Evolutionary conservation across 2,329 filamentous ascomycete genomes (phyloP).

Genomic region (Cladosporium sp.): DNA sequence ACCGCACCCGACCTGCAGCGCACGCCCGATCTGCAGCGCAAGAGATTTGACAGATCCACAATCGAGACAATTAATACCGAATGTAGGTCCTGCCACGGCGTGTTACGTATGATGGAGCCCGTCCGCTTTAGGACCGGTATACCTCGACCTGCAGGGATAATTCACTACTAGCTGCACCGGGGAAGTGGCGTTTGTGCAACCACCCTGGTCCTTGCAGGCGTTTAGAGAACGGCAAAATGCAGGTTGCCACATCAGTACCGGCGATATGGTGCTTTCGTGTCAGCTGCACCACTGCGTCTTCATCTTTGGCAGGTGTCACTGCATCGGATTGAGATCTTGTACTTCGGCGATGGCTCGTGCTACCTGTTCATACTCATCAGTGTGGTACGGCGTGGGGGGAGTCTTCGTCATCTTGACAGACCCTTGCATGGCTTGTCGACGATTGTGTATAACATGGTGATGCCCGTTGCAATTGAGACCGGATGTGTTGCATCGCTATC

Average conservation of each 20-base stretch:
- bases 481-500: not conserved
- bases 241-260: not conserved
- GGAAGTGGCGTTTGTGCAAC: not conserved
- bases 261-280: not conserved
- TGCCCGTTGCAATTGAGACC: not conserved
- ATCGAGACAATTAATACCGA: not conserved
- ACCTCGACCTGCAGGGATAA: constrained; percentile 3
- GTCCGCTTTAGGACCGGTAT: not conserved
- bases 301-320: constrained; percentile 2
- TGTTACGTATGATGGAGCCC: not conserved
- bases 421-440: not conserved
- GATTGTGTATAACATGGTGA: not conserved
- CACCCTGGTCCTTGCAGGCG: constrained; percentile 1
- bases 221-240: not conserved
- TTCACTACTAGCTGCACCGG: not conserved
- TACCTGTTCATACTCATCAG: not conserved
- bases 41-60: not conserved
- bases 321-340: not conserved
- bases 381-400: not conserved
- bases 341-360: not conserved
- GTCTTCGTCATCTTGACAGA: not conserved
- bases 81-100: not conserved
- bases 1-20: not conserved
- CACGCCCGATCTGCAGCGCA: not conserved
- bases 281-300: not conserved